These are phyloP conservation scores for Aspergillus felis DNA, from an alignment of 2,329 filamentous ascomycete species.

Conservation along the genomic window DNA sequence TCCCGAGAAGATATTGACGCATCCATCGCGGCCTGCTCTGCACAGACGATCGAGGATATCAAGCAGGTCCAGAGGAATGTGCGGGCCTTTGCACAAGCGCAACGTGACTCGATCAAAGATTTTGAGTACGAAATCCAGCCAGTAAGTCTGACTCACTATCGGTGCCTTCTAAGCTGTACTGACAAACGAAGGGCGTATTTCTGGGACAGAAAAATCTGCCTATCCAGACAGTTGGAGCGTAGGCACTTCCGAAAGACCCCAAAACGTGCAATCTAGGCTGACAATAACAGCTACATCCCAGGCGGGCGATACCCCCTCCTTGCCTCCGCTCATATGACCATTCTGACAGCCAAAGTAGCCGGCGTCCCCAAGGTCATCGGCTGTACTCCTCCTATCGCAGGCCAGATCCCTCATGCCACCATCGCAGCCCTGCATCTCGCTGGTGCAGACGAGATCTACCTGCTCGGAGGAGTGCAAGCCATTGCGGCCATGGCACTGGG, in stretches of 20 bases:
- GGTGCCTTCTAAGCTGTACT: not conserved
- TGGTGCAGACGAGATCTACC: slow-evolving; percentile 49
- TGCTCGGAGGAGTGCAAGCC: slow-evolving; percentile 52
- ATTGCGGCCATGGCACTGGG: slow-evolving; percentile 51
- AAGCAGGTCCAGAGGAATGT: slow-evolving; percentile 52
- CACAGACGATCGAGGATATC: slow-evolving; percentile 52
- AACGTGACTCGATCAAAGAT: slow-evolving; percentile 45
- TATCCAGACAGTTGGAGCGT: slow-evolving; percentile 46
- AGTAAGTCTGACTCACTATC: not conserved
- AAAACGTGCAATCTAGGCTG: no score
- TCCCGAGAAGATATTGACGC: slow-evolving; percentile 43
- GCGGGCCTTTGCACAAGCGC: slow-evolving; percentile 47
- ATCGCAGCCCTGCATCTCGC: slow-evolving; percentile 50
- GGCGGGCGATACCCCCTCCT: slow-evolving; percentile 53
- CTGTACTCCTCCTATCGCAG: slow-evolving; percentile 51
- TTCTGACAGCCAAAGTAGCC: slow-evolving; percentile 52
- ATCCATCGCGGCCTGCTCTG: slow-evolving; percentile 42
- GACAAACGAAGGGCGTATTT: slow-evolving; percentile 39
- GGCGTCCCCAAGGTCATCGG: slow-evolving; percentile 50
- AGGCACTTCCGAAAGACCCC: slow-evolving; percentile 11
- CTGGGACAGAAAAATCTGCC: slow-evolving; percentile 51
- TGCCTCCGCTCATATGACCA: slow-evolving; percentile 54
- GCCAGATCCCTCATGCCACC: slow-evolving; percentile 47
- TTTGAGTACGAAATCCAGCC: slow-evolving; percentile 51
- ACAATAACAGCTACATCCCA: slow-evolving; percentile 41